A percentile compares a stretch with the other conserved stretches of the same genome.
Evolutionary conservation across 306 rosid species (phyloP).

Genomic region (Vachellia collinsii): DNA sequence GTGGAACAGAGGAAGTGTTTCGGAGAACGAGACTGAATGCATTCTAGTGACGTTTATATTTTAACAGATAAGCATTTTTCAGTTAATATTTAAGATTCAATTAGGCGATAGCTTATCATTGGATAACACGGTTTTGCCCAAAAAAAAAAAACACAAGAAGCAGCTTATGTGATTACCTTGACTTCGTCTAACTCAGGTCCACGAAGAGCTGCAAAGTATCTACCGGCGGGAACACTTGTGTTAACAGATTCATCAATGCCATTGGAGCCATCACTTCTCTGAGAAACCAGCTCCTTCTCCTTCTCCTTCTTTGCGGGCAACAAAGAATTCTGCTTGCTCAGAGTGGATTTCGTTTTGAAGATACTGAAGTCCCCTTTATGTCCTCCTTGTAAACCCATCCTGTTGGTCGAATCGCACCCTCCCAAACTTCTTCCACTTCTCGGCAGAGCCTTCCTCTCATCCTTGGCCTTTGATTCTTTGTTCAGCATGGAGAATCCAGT

Average conservation of each 20-base stretch:
- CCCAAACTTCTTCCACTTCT: constrained; percentile 81
- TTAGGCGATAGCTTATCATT: too few relatives aligned
- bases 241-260: constrained; percentile 60
- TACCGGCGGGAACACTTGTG: constrained; percentile 78
- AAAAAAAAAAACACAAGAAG: too few relatives aligned
- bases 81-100: too few relatives aligned
- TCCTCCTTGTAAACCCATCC: constrained; percentile 60
- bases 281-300: constrained; percentile 57
- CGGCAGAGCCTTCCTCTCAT: constrained; percentile 49
- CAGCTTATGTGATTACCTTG: too few relatives aligned
- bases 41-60: too few relatives aligned
- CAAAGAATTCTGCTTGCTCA: constrained; percentile 74
- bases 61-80: too few relatives aligned
- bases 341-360: constrained; percentile 67
- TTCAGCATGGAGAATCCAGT: constrained; percentile 68
- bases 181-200: constrained; percentile 94
- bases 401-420: constrained; percentile 51
- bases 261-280: constrained; percentile 41
- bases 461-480: constrained; percentile 51
- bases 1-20: neutral
- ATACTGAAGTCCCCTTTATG: constrained; percentile 67
- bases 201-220: constrained; percentile 86
- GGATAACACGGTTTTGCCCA: too few relatives aligned
- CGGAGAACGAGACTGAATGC: too few relatives aligned
- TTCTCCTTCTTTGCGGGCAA: constrained; percentile 63